Conservation (phyloP, 1,139 yeast genomes). For the Scheffersomyces lignicola region DNA sequence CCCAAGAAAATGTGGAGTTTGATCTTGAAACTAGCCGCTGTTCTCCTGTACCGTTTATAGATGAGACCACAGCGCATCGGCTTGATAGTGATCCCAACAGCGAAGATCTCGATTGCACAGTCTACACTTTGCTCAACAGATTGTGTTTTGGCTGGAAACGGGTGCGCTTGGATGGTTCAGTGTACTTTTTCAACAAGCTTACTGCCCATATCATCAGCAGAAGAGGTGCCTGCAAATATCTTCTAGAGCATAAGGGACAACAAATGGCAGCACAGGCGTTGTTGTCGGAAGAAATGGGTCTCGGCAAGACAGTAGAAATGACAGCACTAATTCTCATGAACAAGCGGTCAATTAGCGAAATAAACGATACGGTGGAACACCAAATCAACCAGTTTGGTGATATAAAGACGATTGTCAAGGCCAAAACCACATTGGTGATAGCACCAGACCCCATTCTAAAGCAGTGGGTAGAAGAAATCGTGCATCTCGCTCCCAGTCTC, state of each 20-base stretch:
- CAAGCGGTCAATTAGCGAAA: conserved; percentile 47
- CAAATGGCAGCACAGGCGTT: conserved; percentile 60
- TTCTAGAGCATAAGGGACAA: conserved; percentile 20
- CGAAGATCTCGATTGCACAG: conserved; percentile 12
- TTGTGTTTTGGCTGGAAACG: conserved; percentile 56
- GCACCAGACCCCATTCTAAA: conserved; percentile 80
- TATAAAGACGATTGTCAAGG: conserved; percentile 46
- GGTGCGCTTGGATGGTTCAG: conserved; percentile 16
- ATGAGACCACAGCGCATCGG: conserved; percentile 3
- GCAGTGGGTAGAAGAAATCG: conserved; percentile 83
- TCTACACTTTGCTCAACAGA: conserved; percentile 29
- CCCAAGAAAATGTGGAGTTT: conserved; percentile 54
- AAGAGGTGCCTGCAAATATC: conserved; percentile 25
- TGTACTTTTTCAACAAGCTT: conserved; percentile 49
- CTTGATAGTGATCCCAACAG: conserved; percentile 2
- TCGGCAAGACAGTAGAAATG: conserved; percentile 90
- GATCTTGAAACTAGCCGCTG: conserved; percentile 27
- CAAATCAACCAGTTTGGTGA: conserved; percentile 36
- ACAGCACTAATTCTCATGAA: conserved; percentile 64
- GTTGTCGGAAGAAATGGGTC: conserved; percentile 93
- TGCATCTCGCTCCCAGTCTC: conserved; percentile 54
- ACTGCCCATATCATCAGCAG: conserved; percentile 47
- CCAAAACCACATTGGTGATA: conserved; percentile 75
- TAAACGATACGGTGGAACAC: conserved; percentile 37
- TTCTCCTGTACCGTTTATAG: conserved; percentile 17